Evolutionary conservation across 805 yeast genomes (phyloP), one percentile per base, ranked within the genome.

Genomic region (Yamadazyma nakazawae): DNA sequence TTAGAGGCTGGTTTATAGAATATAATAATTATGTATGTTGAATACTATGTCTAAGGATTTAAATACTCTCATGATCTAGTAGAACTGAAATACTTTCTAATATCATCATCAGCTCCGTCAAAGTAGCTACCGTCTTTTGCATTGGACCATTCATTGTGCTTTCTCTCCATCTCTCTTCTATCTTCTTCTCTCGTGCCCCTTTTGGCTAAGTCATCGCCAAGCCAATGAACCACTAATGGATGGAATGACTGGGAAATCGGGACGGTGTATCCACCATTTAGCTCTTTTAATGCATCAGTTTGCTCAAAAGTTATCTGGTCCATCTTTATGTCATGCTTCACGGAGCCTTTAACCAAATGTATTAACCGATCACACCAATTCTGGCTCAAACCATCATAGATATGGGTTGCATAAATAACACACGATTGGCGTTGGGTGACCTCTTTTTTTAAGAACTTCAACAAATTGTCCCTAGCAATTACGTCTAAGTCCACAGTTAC

Each of bases 401-500:
- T 94, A 60, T 94, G 99, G 0, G 99, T 94, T 2, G 98, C 94
- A 61, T 94, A 94, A 3, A 92, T 82, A 32, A 94, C 88, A 40
- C 90, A 81, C 50, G 95, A 82, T 16, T 76, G 66, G 49, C 98
- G 74, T 0, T 68, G 60, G 41, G 69, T 71, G 5, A 97, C 88
- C 62, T 94, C 99, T n/a, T 66, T 59, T 53, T 75, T 76, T 55
- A 94, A 70, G 61, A 88, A 94, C 1, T 75, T 70, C 51, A 94
- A 69, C 42, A 94, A 68, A 45, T 88, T 75, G 30, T 82, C 80
- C 55, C 99, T 76, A 2, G 91, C 98, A 41, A 94, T 74, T 6
- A 94, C 99, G 61, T 94, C 99, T 54, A 94, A 74, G 64, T 94
- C 99, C 24, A 94, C 96, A 0, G 99, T 94, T 34, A 94, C 98